Evolutionary conservation across 345 rosid genomes (phyloP), one percentile per base, ranked within the genome.

Genomic region (Kernera saxatilis): DNA sequence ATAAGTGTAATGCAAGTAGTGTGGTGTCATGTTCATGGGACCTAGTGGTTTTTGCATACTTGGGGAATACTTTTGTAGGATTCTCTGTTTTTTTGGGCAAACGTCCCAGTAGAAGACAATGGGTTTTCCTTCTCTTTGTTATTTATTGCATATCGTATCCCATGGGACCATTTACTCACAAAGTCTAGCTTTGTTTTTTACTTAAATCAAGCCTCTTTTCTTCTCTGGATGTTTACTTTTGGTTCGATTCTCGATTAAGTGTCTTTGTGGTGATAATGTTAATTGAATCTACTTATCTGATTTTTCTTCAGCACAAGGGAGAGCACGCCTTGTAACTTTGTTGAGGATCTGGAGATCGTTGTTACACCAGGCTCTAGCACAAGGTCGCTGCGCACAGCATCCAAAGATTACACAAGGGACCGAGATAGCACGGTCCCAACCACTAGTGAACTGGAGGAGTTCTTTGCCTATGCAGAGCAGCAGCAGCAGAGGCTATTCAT

Each of bases 381-480:
- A 1, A 78, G 83, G 52, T 74, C 10, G 17, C 43, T 45, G 27
- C 33, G 22, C 2, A 73, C 76, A 68, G 56, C 77, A 21, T 45
- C 69, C 32, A 59, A 72, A 22, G 56, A 72, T 60, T 61, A 72
- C 55, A 65, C 76, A 68, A 76, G 79, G 69, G 74, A 21, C 17
- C 44, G 17, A 63, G 78, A 69, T 67, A 64, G 54, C 11, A 70
- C 39, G 25, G 78, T 81, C 48, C 88, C 87, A 0, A 78, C 82
- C 14, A 4, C 77, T 14, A 62, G 57, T 9, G 95, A 91, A 79
- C 58, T 91, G 71, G 97, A 85, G 50, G 95, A 87, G 65, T 88
- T 88, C 66, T 88, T 91, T 76, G 82, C 85, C 35, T 64, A n/a
- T 72, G 84, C 81, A 11, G 97, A 91, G 74, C 83, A 83, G 70